phyloP scores from a whole-genome alignment of 495 filamentous ascomycete genomes.

The Filosporella fistucella region DNA sequence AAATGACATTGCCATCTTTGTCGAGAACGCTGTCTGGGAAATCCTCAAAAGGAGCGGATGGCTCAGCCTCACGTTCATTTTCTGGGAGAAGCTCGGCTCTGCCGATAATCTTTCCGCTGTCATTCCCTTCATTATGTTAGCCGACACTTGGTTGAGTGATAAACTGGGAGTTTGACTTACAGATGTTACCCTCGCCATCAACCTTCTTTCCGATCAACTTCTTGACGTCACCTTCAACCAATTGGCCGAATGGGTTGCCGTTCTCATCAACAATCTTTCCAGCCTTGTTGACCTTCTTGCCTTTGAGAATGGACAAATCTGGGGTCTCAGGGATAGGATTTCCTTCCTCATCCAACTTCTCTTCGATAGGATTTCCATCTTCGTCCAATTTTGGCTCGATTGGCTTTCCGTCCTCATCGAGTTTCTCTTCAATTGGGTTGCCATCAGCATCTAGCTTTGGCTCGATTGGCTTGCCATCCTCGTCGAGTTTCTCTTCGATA shows the following conservation, averaged over 20 bases:
- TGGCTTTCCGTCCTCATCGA: neutral
- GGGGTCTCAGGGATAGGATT: constrained; percentile 1
- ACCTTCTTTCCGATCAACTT: constrained; percentile 58
- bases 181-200: constrained; percentile 66
- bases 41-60: constrained; percentile 62
- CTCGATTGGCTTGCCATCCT: constrained; percentile 3
- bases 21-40: constrained; percentile 66
- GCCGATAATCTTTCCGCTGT: constrained; percentile 66
- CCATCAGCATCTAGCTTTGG: constrained; percentile 3
- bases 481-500: constrained; percentile 1
- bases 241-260: constrained; percentile 60
- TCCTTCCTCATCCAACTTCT: neutral
- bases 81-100: constrained; percentile 66
- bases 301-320: constrained; percentile 36
- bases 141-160: too few species aligned
- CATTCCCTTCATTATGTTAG: too few species aligned
- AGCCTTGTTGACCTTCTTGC: constrained; percentile 60
- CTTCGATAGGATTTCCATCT: neutral
- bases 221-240: constrained; percentile 60
- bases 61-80: constrained; percentile 27
- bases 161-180: too few species aligned
- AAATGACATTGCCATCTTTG: constrained; percentile 58
- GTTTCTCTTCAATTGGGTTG: neutral
- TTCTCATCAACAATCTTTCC: constrained; percentile 65
- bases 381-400: neutral